phyloP scores from a whole-genome alignment of 2,329 filamentous ascomycete species.

The Daldinia sp. region DNA sequence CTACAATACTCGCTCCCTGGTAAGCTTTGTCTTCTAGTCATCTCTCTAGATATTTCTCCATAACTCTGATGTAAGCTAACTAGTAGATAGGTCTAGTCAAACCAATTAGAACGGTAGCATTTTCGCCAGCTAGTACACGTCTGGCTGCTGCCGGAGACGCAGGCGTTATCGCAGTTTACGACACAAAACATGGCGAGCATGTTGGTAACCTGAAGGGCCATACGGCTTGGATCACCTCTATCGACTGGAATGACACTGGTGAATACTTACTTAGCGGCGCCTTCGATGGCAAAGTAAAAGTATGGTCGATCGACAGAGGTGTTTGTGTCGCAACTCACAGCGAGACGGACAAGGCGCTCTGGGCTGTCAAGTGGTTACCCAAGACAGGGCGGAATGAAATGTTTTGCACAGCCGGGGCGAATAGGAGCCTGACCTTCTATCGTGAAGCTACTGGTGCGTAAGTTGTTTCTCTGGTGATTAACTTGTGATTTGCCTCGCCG shows the following conservation, averaged over 20 bases:
- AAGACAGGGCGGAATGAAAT: slow-evolving; percentile 72
- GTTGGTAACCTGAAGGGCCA: slow-evolving; percentile 79
- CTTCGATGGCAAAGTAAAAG: slow-evolving; percentile 93
- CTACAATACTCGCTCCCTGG: slow-evolving; percentile 86
- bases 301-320: slow-evolving; percentile 88
- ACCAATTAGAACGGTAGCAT: slow-evolving; percentile 83
- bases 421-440: slow-evolving; percentile 81
- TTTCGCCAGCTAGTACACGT: slow-evolving; percentile 84
- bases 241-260: slow-evolving; percentile 93
- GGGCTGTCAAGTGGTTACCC: slow-evolving; percentile 85
- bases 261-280: slow-evolving; percentile 89
- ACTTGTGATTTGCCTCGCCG: slow-evolving; percentile 26
- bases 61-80: not conserved
- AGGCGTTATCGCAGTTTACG: slow-evolving; percentile 88
- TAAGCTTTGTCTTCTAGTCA: slow-evolving; percentile 49
- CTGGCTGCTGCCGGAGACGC: slow-evolving; percentile 92
- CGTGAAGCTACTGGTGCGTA: slow-evolving; percentile 77
- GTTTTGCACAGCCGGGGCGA: slow-evolving; percentile 82
- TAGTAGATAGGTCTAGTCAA: slow-evolving; percentile 74
- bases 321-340: slow-evolving; percentile 92
- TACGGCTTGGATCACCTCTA: slow-evolving; percentile 84
- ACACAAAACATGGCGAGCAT: slow-evolving; percentile 90
- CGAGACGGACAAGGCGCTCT: slow-evolving; percentile 85
- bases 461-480: not conserved
- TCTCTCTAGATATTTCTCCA: not conserved